Base-by-base conservation (phyloP, 192 early-diverging fungal genomes). In the Coemansia brasiliensis region DNA sequence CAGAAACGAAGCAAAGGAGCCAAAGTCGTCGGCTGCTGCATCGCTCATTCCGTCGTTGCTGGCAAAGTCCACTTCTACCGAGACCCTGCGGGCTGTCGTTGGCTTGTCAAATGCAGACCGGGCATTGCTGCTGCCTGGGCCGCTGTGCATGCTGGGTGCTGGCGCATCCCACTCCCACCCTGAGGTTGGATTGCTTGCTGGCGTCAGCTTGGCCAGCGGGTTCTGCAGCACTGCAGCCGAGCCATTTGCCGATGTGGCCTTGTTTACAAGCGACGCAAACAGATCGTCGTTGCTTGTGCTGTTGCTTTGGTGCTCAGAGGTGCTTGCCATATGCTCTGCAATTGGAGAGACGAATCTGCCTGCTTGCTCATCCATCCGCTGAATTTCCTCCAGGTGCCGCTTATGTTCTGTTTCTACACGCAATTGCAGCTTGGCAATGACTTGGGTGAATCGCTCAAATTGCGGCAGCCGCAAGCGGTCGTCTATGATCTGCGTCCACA, bases 401-500 rank as follows among this genome's bases (percentile, higher is more conserved):
- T 74, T 48, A 39, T 89, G 88, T 17, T 85, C 81, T 22, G 83
- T 69, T 58, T 86, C 80, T 4, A 91, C 83, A 24, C 81, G 71
- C 13, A 63, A 66, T 2, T 82, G 70, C 20, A 91, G 45, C 5
- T 79, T 81, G 15, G 67, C 62, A 13, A 91, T 83, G 0, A 84
- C 83, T 20, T 67, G 61, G 84, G 84, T 84, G 26, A 88, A 88
- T 39, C 72, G 65, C 39, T 86, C 69, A 46, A 91, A 91, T 76
- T 94, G 92, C 1, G 82, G 82, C 5, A 85, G 52, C 20, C 83
- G 86, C n/a, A 94, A 67, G 24, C 85, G 63, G 0, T 82, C 85
- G 5, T 91, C 91, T 38, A 92, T 81, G 25, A 82, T 65, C 63
- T 92, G 71, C 12, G 74, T 69, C 93, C 93, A 94, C 26, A 93